Conservation (phyloP, 2,329 filamentous ascomycete genomes). For the Dactylonectria macrodidyma region DNA sequence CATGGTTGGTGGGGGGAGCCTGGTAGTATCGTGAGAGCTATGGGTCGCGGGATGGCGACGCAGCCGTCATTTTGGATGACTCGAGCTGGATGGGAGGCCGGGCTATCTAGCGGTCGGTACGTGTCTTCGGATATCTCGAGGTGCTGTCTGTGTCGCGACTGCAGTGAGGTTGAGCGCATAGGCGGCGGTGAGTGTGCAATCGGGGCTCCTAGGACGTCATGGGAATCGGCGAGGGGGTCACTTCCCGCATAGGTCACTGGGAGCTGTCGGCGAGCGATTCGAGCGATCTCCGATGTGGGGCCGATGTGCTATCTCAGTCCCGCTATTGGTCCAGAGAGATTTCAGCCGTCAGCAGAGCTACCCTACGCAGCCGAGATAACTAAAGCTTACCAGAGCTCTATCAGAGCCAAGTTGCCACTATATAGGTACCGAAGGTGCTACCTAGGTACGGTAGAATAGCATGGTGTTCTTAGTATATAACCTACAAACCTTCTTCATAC, state of each 20-base stretch:
- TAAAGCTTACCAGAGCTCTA: too few relatives aligned
- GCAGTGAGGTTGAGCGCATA: conserved; percentile 3
- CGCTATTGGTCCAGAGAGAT: conserved; percentile 27
- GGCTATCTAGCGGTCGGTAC: not conserved
- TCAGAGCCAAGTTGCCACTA: too few relatives aligned
- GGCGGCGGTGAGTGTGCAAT: conserved; percentile 5
- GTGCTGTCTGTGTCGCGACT: not conserved
- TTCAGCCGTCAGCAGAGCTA: not conserved
- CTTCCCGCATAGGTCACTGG: conserved; percentile 1
- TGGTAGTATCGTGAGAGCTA: conserved; percentile 43
- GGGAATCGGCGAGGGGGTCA: not conserved
- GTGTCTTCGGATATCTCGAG: not conserved
- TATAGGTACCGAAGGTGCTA: too few relatives aligned
- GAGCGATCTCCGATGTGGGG: conserved; percentile 31
- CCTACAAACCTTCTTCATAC: too few relatives aligned
- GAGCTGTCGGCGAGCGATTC: conserved; percentile 28
- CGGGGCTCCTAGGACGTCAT: conserved; percentile 23
- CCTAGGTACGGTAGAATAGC: too few relatives aligned
- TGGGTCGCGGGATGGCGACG: conserved; percentile 39
- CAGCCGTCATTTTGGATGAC: conserved; percentile 45
- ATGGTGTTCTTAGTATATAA: too few relatives aligned
- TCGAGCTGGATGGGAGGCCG: not conserved
- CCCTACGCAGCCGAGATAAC: too few relatives aligned
- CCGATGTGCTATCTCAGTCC: conserved; percentile 7
- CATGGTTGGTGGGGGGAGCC: conserved; percentile 68